A percentile compares a stretch with the other conserved stretches of the same genome.
phyloP scores from a whole-genome alignment of 176 grass and related monocot genomes.

The Pontederia crassipes region DNA sequence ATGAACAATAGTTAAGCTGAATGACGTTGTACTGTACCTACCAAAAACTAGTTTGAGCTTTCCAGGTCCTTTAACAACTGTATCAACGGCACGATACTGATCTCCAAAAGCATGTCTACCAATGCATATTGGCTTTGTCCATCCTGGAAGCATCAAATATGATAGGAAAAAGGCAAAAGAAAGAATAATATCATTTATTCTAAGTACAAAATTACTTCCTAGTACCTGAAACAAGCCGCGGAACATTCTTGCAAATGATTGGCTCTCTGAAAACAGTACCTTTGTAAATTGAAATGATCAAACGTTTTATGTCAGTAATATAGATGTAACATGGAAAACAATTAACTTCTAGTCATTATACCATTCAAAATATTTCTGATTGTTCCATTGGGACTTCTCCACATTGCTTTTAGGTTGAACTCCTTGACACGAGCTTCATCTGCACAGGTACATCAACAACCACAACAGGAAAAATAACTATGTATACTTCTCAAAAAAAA shows the following conservation, averaged over 20 bases:
- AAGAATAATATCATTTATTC: background rate
- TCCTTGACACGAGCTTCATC: conserved; percentile 21
- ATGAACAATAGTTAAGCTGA: too few species aligned
- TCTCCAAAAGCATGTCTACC: conserved; percentile 98
- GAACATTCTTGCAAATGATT: conserved; percentile 77
- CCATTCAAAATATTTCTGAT: conserved; percentile 25
- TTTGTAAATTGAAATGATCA: conserved; percentile 19
- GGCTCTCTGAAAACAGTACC: conserved; percentile 97
- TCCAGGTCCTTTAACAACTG: conserved; percentile 69
- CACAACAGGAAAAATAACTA: background rate
- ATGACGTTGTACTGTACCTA: conserved; percentile 14
- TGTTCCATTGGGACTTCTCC: conserved; percentile 25
- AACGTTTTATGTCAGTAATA: background rate
- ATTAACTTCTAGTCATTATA: conserved; percentile 5
- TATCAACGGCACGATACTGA: conserved; percentile 91
- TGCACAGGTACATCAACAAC: background rate
- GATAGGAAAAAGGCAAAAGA: background rate
- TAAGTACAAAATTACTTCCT: conserved; percentile 8
- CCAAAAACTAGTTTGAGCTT: conserved; percentile 97
- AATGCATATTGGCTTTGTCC: conserved; percentile 97
- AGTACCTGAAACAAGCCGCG: conserved; percentile 66
- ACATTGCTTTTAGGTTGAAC: conserved; percentile 22
- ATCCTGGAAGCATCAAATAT: conserved; percentile 36
- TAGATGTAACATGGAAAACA: background rate
- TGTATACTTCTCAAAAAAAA: too few species aligned